Conservation (phyloP, 148 eudicot genomes). For the Dianthus caryophyllus region DNA sequence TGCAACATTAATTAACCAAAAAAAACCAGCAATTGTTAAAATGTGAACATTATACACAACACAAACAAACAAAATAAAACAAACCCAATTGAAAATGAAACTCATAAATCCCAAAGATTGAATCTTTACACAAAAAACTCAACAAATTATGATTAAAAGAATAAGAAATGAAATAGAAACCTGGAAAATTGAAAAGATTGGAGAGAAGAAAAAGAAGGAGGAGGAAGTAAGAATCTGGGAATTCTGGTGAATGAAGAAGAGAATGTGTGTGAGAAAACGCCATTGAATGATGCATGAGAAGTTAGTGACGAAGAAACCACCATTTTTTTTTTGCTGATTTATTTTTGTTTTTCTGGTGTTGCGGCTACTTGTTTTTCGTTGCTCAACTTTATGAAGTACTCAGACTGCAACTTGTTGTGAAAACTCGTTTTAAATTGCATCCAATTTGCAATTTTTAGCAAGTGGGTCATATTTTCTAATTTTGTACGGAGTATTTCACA, state of each 20-base stretch:
- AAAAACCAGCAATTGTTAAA: background rate
- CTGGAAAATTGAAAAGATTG: constrained; percentile 8
- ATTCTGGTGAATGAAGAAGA: background rate
- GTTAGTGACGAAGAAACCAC: constrained; percentile 21
- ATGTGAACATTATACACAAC: background rate
- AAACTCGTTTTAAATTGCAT: too few relatives aligned
- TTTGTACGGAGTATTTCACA: too few relatives aligned
- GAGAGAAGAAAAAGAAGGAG: constrained; percentile 13
- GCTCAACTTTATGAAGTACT: background rate
- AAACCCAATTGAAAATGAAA: background rate
- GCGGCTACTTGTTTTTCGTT: background rate
- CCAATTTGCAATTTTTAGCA: too few relatives aligned
- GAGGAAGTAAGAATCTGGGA: constrained; percentile 14
- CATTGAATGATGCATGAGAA: constrained; percentile 11
- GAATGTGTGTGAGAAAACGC: constrained; percentile 20
- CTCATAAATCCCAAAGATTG: background rate
- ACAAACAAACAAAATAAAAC: too few relatives aligned
- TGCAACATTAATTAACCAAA: background rate
- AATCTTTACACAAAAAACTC: background rate
- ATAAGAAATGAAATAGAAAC: constrained; percentile 10
- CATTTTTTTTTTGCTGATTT: constrained; percentile 3
- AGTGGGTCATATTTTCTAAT: too few relatives aligned
- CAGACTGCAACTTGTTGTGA: background rate
- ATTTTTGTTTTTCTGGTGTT: background rate
- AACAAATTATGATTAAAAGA: too few relatives aligned